A percentile compares a stretch with the other conserved stretches of the same genome.
Evolutionary conservation across 306 rosid genomes (phyloP).

Genomic region (Glycine tomentella): DNA sequence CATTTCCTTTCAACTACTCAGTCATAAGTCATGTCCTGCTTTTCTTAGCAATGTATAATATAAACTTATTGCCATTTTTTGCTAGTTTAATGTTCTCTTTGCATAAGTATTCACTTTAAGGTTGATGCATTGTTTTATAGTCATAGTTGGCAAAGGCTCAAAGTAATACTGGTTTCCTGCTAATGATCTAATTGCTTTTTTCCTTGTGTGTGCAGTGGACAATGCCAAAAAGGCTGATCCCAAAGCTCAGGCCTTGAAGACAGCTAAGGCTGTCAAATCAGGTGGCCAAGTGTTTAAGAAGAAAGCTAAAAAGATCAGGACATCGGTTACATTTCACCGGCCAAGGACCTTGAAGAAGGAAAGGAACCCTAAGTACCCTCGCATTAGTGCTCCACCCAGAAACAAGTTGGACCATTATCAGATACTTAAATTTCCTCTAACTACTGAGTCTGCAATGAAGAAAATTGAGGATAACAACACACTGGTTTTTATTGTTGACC

Average conservation of each 20-base stretch:
- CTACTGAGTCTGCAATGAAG: slow-evolving; percentile 94
- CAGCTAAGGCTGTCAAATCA: slow-evolving; percentile 91
- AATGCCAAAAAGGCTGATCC: slow-evolving; percentile 72
- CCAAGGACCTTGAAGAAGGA: slow-evolving; percentile 84
- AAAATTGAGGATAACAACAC: slow-evolving; percentile 96
- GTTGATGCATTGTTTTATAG: not conserved
- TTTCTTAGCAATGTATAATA: not conserved
- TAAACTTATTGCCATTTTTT: too few species aligned
- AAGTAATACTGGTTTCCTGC: not conserved
- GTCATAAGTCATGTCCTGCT: not conserved
- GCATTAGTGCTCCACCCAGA: slow-evolving; percentile 84
- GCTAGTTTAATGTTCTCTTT: not conserved
- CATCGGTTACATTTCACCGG: slow-evolving; percentile 84
- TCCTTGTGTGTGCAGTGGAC: slow-evolving; percentile 53
- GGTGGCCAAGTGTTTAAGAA: slow-evolving; percentile 71
- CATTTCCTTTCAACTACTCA: not conserved
- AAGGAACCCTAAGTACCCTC: slow-evolving; percentile 87
- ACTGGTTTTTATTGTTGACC: slow-evolving; percentile 80
- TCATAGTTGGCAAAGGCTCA: not conserved
- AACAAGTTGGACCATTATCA: slow-evolving; percentile 92
- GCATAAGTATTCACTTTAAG: not conserved
- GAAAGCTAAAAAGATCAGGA: slow-evolving; percentile 78
- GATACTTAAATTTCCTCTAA: slow-evolving; percentile 80
- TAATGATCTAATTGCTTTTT: not conserved
- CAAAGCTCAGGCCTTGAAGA: slow-evolving; percentile 85